Base-by-base conservation (phyloP, 1,284 basidiomycete species). In the Irpex lacteus region DNA sequence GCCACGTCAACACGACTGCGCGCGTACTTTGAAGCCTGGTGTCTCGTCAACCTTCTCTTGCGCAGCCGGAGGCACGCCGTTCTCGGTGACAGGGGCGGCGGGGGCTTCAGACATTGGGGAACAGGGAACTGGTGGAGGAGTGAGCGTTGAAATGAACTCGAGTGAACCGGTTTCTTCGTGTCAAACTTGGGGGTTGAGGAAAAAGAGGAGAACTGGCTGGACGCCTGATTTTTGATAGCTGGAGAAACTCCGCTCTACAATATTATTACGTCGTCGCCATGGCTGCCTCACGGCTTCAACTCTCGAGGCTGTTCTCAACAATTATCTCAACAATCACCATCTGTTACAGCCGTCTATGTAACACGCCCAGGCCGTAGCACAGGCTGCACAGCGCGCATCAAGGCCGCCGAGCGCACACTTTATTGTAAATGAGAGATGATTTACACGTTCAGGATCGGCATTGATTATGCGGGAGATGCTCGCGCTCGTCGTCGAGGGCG, bases 91-190 rank as follows among this genome's bases (percentile, higher is more conserved):
- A 77, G 80, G 81, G 83, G 89, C 88, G 87, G 87, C 87, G 81
- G 85, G 88, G 88, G 89, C 90, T 76, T 92, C 90, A 82, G 91
- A 92, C 91, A 93, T 93, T 81, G 78, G 15, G 75, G 74, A 77
- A 81, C 81, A 36, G 34, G 54, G 80, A 81, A 78, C 81, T 80
- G 80, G 79, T 80, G 80, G 78, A 75, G 78, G 80, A 78, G 77
- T 77, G 71, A 70, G 74, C 72, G 75, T 56, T 34, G 54, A 79
- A 79, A 81, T 83, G 85, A 82, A 82, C 84, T 82, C 78, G 82
- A 80, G 54, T 90, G 89, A 90, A 91, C 89, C 89, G 86, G 86
- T 88, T 87, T 86, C 82, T 85, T 84, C 77, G 83, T 86, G 82
- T 83, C 84, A 85, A 89, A 89, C 86, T 90, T 91, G 89, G 78